These are phyloP conservation scores for sorghum (Sorghum bicolor) DNA, from an alignment of 176 grass and related monocot genomes.

Conservation along the genomic window Sorghum_bicolor_NCBIv3 NC_012871.2:75062501-75063000, in stretches of 20 bases:
- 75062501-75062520: background rate
- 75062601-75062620: too few species aligned
- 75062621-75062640: background rate
- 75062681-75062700: conserved; percentile 49
- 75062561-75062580: background rate
- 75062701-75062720: conserved; percentile 23
- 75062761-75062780: conserved; percentile 30
- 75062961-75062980: too few species aligned
- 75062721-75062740: conserved; percentile 5
- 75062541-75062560: background rate
- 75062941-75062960: background rate
- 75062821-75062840: background rate
- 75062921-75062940: background rate
- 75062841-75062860: background rate
- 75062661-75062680: background rate
- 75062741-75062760: conserved; percentile 38
- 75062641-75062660: background rate
- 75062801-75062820: background rate
- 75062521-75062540: conserved; percentile 11
- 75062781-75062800: background rate
- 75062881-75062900: background rate
- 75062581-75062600: background rate
- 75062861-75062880: conserved; percentile 21
- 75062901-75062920: background rate
- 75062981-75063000: too few species aligned